These are phyloP conservation scores for Aureobasidium sp. DNA, from an alignment of 2,329 filamentous ascomycete genomes.

Conservation along the genomic window DNA sequence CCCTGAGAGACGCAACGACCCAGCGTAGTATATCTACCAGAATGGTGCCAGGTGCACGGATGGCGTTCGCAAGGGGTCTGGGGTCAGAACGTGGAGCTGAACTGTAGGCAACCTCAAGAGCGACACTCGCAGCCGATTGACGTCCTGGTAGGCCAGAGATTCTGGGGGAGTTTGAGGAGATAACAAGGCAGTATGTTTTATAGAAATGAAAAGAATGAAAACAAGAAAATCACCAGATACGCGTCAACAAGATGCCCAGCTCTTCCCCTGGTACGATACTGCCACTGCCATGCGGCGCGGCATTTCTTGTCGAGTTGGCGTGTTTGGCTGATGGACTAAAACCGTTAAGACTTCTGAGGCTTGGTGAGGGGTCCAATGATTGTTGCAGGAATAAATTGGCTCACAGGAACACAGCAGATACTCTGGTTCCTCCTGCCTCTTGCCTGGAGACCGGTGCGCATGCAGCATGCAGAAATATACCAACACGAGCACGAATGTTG, in stretches of 20 bases:
- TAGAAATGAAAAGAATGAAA: not conserved
- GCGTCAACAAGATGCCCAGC: not conserved
- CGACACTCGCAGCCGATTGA: not conserved
- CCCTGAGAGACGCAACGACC: not conserved
- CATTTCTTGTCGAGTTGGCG: slow-evolving; percentile 10
- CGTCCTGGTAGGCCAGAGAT: not conserved
- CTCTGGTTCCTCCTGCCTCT: not conserved
- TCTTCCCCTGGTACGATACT: not conserved
- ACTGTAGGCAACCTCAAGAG: not conserved
- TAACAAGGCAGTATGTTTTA: not conserved
- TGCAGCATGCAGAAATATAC: not conserved
- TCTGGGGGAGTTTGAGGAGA: not conserved
- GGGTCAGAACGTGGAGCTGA: slow-evolving; percentile 1
- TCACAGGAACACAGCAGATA: not conserved
- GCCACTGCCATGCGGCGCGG: slow-evolving; percentile 10
- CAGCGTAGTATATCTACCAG: not conserved
- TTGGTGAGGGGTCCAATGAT: slow-evolving; percentile 1
- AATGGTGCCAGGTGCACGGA: not conserved
- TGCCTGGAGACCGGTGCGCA: not conserved
- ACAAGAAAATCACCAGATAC: not conserved
- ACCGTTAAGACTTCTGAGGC: slow-evolving; percentile 7
- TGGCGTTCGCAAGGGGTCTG: not conserved
- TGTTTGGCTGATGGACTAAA: slow-evolving; percentile 5
- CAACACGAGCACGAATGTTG: not conserved
- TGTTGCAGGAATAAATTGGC: slow-evolving; percentile 1